phyloP scores from a whole-genome alignment of 1,284 basidiomycete species.

The Cystobasidium pallidum region DNA sequence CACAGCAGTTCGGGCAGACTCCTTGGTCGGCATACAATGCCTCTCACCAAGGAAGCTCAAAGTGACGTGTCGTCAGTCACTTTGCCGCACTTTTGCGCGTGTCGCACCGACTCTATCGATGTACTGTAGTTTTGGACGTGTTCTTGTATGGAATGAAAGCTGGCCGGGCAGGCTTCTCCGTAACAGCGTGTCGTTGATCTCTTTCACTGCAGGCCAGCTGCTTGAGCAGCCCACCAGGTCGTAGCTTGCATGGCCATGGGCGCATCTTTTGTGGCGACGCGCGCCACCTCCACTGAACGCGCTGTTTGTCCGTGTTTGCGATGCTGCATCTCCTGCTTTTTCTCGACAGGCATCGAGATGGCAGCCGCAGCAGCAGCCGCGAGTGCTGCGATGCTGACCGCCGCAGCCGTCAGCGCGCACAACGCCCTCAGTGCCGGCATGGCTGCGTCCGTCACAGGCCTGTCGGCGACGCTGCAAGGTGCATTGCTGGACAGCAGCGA shows the following conservation, averaged over 20 bases:
- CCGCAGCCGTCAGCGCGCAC: background rate
- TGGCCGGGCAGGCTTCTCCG: too few relatives aligned
- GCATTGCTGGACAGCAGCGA: background rate
- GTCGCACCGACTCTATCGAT: too few relatives aligned
- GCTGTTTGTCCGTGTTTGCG: conserved; percentile 7
- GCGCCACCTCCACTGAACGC: too few relatives aligned
- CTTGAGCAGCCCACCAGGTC: too few relatives aligned
- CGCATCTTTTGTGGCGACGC: too few relatives aligned
- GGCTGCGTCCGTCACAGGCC: background rate
- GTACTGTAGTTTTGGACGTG: too few relatives aligned
- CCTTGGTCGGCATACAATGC: background rate
- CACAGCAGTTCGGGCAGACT: background rate
- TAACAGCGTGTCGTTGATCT: too few relatives aligned
- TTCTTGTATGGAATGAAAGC: too few relatives aligned
- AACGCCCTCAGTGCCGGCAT: background rate
- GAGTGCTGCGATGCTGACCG: background rate
- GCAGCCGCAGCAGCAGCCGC: background rate
- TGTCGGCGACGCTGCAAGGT: background rate
- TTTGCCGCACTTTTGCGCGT: too few relatives aligned
- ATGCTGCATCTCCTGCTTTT: background rate
- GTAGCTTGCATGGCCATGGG: too few relatives aligned
- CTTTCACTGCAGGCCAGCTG: too few relatives aligned
- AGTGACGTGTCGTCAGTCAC: background rate
- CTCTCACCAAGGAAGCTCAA: background rate
- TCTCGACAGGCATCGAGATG: background rate